Evolutionary conservation across 176 grass and related monocot genomes (phyloP).

Genomic region (Avena eriantha): DNA sequence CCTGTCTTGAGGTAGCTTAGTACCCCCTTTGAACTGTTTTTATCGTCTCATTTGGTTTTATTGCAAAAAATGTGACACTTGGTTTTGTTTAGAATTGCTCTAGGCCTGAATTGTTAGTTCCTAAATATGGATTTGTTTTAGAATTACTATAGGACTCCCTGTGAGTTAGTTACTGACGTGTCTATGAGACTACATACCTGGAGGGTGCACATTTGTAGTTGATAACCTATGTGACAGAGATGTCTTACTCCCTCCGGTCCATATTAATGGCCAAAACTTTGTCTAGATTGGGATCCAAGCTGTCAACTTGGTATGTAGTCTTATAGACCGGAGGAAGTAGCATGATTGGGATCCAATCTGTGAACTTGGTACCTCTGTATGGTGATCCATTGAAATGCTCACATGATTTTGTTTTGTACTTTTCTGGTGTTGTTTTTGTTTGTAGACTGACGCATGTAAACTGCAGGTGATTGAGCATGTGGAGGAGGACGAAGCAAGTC

Average conservation of each 20-base stretch:
- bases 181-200: not conserved
- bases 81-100: constrained; percentile 11
- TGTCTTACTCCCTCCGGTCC: not conserved
- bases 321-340: too few relatives aligned
- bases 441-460: constrained; percentile 19
- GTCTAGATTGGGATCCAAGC: too few relatives aligned
- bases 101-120: not conserved
- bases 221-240: constrained; percentile 12
- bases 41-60: not conserved
- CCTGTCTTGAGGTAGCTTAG: constrained; percentile 79
- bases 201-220: not conserved
- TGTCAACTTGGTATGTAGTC: too few relatives aligned
- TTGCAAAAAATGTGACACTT: not conserved
- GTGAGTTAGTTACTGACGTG: constrained; percentile 22
- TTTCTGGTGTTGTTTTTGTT: constrained; percentile 7
- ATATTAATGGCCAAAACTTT: too few relatives aligned
- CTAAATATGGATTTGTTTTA: constrained; percentile 1
- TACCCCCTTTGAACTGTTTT: constrained; percentile 1
- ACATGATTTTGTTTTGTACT: not conserved
- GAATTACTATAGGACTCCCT: not conserved
- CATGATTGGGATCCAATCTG: not conserved
- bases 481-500: constrained; percentile 79
- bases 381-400: not conserved
- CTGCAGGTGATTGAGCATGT: constrained; percentile 95
- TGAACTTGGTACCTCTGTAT: not conserved